These are phyloP conservation scores for Ceratocystis eucalypticola DNA, from an alignment of 2,329 filamentous ascomycete species.

Conservation along the genomic window DNA sequence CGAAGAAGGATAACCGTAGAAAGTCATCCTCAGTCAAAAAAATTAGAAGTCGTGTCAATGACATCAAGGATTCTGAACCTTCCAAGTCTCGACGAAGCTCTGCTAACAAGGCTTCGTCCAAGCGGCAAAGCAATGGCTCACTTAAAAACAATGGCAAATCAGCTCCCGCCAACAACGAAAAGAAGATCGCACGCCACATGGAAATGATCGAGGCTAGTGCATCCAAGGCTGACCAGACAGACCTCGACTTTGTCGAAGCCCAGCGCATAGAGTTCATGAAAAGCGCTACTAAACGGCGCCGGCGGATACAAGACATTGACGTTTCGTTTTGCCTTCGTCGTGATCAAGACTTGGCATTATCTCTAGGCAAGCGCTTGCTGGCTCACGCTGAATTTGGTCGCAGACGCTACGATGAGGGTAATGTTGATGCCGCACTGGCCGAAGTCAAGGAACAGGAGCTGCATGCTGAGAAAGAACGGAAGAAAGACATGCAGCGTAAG, in stretches of 20 bases:
- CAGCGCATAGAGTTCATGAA: conserved; percentile 41
- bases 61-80: conserved; percentile 36
- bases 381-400: conserved; percentile 58
- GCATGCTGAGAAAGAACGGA: conserved; percentile 91
- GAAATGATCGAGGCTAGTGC: conserved; percentile 36
- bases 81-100: conserved; percentile 41
- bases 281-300: conserved; percentile 50
- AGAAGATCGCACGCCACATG: conserved; percentile 27
- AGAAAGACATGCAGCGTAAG: conserved; percentile 99
- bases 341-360: conserved; percentile 44
- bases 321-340: conserved; percentile 49
- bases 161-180: conserved; percentile 41
- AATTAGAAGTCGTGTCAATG: conserved; percentile 39
- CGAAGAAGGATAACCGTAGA: conserved; percentile 19
- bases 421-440: conserved; percentile 68
- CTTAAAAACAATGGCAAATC: conserved; percentile 46
- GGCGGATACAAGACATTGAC: conserved; percentile 53
- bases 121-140: conserved; percentile 47
- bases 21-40: conserved; percentile 14
- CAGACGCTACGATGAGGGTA: conserved; percentile 59
- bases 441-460: conserved; percentile 85
- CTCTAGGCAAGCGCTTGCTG: conserved; percentile 47
- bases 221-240: conserved; percentile 18
- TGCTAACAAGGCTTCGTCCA: conserved; percentile 37
- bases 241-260: conserved; percentile 30